Percentiles rank a stretch among this genome's conserved stretches.
These are phyloP conservation scores for Cucumis cinereus DNA, from an alignment of 306 rosid genomes.

Conservation along the genomic window DNA sequence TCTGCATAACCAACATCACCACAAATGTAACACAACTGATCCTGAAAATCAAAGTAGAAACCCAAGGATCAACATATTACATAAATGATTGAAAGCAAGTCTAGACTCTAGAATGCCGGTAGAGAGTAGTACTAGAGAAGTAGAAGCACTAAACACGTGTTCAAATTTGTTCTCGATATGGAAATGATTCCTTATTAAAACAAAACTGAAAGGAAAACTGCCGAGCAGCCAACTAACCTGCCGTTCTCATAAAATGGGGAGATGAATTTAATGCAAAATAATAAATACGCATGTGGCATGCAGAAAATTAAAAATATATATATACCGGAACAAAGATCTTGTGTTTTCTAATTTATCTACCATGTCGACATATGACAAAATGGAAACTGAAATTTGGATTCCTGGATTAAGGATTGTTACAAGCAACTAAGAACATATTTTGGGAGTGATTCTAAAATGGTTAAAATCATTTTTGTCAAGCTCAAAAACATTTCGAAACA, in stretches of 20 bases:
- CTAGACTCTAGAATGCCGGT: neutral
- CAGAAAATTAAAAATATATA: neutral
- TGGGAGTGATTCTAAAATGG: no score
- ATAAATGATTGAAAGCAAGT: neutral
- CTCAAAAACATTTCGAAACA: neutral
- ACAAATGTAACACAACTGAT: slow-evolving; percentile 36
- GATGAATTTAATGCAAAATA: neutral
- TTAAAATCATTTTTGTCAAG: no score
- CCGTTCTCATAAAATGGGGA: neutral
- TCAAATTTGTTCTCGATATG: neutral
- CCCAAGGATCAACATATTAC: neutral
- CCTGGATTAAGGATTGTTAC: neutral
- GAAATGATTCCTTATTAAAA: neutral
- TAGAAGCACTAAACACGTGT: neutral
- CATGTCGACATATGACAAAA: neutral
- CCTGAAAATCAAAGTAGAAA: slow-evolving; percentile 31
- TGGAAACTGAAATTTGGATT: neutral
- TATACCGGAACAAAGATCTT: neutral
- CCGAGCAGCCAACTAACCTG: neutral
- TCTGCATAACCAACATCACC: slow-evolving; percentile 30
- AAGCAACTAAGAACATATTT: neutral
- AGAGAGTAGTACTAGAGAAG: neutral
- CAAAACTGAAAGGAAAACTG: neutral
- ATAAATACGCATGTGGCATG: neutral
- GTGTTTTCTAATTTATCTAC: neutral